These are phyloP conservation scores for Suillus bovinus DNA, from an alignment of 768 basidiomycete genomes.

Conservation along the genomic window DNA sequence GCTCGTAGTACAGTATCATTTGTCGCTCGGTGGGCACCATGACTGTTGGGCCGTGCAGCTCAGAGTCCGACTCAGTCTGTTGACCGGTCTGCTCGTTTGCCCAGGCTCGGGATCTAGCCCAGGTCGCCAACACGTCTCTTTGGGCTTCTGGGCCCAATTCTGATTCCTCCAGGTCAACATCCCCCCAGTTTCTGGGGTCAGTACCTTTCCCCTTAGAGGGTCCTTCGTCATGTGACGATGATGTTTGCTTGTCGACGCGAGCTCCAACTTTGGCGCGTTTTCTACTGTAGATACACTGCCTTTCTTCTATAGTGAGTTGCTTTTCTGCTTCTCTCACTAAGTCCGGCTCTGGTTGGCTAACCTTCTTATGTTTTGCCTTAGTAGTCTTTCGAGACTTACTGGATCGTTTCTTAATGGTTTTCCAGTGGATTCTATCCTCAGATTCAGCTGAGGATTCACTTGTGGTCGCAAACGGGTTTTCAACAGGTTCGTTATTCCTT, in stretches of 20 bases:
- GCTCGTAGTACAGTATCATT: too few species aligned
- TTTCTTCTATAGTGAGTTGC: neutral
- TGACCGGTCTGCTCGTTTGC: too few species aligned
- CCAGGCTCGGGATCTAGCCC: neutral
- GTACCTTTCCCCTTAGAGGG: constrained; percentile 17
- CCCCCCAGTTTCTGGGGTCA: constrained; percentile 22
- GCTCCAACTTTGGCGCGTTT: neutral
- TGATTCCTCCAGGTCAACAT: constrained; percentile 5
- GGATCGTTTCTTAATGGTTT: neutral
- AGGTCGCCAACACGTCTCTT: neutral
- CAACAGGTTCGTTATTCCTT: too few species aligned
- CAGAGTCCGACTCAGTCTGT: too few species aligned
- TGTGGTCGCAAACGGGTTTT: neutral
- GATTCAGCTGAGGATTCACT: neutral
- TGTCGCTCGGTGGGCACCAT: too few species aligned
- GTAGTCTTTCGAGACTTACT: too few species aligned
- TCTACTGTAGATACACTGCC: neutral
- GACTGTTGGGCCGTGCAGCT: too few species aligned
- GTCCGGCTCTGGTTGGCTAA: neutral
- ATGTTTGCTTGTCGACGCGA: neutral
- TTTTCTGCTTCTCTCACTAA: neutral
- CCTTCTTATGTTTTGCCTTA: neutral
- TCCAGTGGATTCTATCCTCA: neutral
- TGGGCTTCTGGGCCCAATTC: constrained; percentile 13
- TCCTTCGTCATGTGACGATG: neutral